Conservation (phyloP, 1,284 basidiomycete genomes). For the Flammula alnicola region DNA sequence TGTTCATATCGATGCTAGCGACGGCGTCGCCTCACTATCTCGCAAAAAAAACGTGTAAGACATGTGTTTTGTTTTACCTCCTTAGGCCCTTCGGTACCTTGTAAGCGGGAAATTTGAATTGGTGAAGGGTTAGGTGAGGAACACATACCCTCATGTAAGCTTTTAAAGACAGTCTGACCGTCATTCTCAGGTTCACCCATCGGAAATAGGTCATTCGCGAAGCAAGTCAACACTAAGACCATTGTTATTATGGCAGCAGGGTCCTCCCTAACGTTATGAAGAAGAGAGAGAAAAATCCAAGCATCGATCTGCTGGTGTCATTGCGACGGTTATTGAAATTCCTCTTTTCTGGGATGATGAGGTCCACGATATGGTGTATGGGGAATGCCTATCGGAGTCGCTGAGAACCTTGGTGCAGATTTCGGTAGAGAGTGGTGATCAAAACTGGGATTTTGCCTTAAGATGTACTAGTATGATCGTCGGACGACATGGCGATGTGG, state of each 20-base stretch:
- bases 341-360: not conserved
- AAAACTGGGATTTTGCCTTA: too few species aligned
- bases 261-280: not conserved
- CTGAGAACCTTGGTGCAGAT: too few species aligned
- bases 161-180: too few species aligned
- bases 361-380: not conserved
- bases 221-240: not conserved
- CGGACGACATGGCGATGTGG: too few species aligned
- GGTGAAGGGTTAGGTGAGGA: too few species aligned
- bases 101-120: constrained; percentile 3
- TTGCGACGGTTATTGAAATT: not conserved
- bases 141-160: too few species aligned
- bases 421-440: too few species aligned
- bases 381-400: too few species aligned
- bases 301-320: not conserved
- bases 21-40: not conserved
- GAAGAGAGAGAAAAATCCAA: not conserved
- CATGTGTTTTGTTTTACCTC: constrained; percentile 9
- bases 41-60: constrained; percentile 6
- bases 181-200: not conserved
- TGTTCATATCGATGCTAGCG: not conserved
- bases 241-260: not conserved
- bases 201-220: not conserved
- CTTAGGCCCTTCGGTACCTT: not conserved
- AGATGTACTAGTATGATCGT: too few species aligned